These are phyloP conservation scores for Magnolia changhungtana DNA, from an alignment of 164 flowering plant species.

Conservation along the genomic window DNA sequence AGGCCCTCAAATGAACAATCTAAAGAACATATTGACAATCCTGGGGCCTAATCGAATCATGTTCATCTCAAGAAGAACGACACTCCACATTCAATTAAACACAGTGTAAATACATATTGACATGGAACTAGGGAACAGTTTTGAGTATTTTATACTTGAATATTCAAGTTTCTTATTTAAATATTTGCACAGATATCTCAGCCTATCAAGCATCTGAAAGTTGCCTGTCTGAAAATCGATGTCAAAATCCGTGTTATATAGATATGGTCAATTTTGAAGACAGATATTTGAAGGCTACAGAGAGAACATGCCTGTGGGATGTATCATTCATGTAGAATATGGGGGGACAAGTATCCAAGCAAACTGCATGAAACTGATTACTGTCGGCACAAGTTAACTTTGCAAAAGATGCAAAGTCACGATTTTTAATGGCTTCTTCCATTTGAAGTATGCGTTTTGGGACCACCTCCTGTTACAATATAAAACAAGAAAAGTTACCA, in stretches of 20 bases:
- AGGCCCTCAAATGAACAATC: background rate
- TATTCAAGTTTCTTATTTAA: background rate
- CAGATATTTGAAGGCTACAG: background rate
- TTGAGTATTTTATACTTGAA: background rate
- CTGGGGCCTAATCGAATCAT: background rate
- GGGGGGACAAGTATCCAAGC: conserved; percentile 93
- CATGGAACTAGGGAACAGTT: background rate
- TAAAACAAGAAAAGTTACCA: background rate
- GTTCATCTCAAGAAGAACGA: background rate
- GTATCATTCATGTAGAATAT: conserved; percentile 98
- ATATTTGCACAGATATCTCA: background rate
- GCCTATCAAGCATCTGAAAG: background rate
- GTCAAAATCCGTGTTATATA: background rate
- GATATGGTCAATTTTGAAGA: background rate
- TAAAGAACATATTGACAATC: background rate
- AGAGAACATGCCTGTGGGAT: conserved; percentile 68
- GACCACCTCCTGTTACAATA: conserved; percentile 65
- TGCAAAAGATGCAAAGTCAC: conserved; percentile 82
- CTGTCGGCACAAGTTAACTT: conserved; percentile 83
- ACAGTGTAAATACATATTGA: background rate
- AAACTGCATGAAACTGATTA: conserved; percentile 98
- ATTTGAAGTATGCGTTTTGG: conserved; percentile 76
- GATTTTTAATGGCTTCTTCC: conserved; percentile 88
- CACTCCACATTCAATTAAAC: background rate
- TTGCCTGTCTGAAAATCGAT: background rate